Percentiles rank a stretch among this genome's conserved stretches.
phyloP scores from a whole-genome alignment of 805 yeast genomes.

The Dipodascopsis tothii region DNA sequence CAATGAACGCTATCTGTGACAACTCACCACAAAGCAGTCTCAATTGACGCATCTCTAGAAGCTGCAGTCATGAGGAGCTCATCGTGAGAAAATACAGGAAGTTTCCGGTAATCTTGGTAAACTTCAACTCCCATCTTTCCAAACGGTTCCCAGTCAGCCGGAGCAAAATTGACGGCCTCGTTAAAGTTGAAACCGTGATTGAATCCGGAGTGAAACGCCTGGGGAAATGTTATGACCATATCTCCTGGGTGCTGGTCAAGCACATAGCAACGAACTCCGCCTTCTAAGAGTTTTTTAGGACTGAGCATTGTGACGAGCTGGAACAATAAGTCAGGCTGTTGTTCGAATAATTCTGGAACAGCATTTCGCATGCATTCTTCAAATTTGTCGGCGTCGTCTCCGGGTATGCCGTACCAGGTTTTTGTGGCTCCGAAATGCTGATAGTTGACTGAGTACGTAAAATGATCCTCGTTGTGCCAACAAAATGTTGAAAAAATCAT shows the following conservation, averaged over 20 bases:
- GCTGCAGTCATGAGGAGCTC: slow-evolving; percentile 26
- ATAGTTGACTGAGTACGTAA: slow-evolving; percentile 82
- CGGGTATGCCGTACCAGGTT: slow-evolving; percentile 90
- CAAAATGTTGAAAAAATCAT: slow-evolving; percentile 86
- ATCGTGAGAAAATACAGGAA: slow-evolving; percentile 35
- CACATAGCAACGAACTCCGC: slow-evolving; percentile 42
- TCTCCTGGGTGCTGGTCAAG: slow-evolving; percentile 76
- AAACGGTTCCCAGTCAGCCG: slow-evolving; percentile 34
- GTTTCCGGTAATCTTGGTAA: slow-evolving; percentile 27
- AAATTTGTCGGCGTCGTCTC: slow-evolving; percentile 52
- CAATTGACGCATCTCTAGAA: slow-evolving; percentile 19
- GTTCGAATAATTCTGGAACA: slow-evolving; percentile 74
- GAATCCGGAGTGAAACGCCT: slow-evolving; percentile 86
- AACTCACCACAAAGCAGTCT: slow-evolving; percentile 21
- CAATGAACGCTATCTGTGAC: background rate
- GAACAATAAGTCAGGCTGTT: slow-evolving; percentile 83
- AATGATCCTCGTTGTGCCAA: slow-evolving; percentile 96
- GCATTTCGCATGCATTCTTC: slow-evolving; percentile 52
- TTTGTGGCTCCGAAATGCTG: slow-evolving; percentile 86
- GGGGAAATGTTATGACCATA: slow-evolving; percentile 77
- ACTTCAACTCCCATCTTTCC: slow-evolving; percentile 29
- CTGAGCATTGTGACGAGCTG: slow-evolving; percentile 76
- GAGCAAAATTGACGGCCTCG: slow-evolving; percentile 39
- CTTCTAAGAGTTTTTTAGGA: slow-evolving; percentile 48
- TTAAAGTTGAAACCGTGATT: slow-evolving; percentile 67